These are phyloP conservation scores for Inonotus obliquus DNA, from an alignment of 1,284 basidiomycete species.

Conservation along the genomic window DNA sequence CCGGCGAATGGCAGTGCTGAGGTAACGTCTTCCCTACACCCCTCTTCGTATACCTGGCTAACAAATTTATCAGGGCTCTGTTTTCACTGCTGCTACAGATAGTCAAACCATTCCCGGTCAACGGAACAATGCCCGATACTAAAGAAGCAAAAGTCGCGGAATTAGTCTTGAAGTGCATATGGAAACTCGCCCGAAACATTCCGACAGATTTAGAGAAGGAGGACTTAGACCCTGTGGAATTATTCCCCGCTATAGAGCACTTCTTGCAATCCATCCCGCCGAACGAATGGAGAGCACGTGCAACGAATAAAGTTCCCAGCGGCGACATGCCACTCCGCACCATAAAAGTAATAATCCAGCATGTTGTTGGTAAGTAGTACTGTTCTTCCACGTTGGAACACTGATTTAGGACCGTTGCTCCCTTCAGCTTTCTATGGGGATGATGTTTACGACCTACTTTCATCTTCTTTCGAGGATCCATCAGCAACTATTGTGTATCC, in stretches of 20 bases:
- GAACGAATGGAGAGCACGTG: conserved; percentile 91
- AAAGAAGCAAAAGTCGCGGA: conserved; percentile 91
- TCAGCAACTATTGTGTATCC: conserved; percentile 81
- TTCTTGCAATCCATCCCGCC: conserved; percentile 93
- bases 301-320: conserved; percentile 86
- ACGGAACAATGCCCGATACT: conserved; percentile 61
- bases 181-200: conserved; percentile 95
- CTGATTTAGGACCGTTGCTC: conserved; percentile 17
- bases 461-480: conserved; percentile 74
- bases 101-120: conserved; percentile 78
- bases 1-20: conserved; percentile 87
- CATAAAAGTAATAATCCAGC: conserved; percentile 96
- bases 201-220: conserved; percentile 85
- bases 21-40: conserved; percentile 44
- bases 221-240: conserved; percentile 78
- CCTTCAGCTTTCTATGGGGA: conserved; percentile 69
- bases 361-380: conserved; percentile 76
- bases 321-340: conserved; percentile 97
- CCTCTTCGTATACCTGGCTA: conserved; percentile 7
- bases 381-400: not conserved
- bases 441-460: conserved; percentile 76
- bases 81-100: conserved; percentile 86
- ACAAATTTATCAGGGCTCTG: conserved; percentile 50
- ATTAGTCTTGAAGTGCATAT: conserved; percentile 95
- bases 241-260: conserved; percentile 93